Base-by-base conservation (phyloP, 257 asterid species). In the Ilex aquifolium region DNA sequence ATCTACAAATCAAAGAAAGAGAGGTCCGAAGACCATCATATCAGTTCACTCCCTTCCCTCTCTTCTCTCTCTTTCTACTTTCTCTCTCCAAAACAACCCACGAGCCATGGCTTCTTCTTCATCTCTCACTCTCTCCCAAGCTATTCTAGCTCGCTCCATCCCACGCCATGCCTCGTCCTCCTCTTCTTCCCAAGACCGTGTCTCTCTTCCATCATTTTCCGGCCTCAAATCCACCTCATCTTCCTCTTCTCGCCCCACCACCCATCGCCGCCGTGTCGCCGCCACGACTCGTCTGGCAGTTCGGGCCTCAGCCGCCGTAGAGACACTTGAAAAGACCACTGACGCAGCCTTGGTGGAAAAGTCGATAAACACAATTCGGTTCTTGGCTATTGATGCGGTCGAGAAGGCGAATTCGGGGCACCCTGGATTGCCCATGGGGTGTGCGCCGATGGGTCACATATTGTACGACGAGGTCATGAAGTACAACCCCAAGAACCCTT, bases 381-480 rank as follows among this genome's bases (percentile, higher is more conserved):
- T 86, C 79, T 36, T 89, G 81, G 87, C 96, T 10, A 81, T 89
- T 57, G 96, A 89, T 74, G 88, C 95, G 31, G 96, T 89, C 3
- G 95, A 89, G 79, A 86, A 84, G 79, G 96, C 96, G 10, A 86
- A 82, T 63, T 89, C 94, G 62, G 96, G 96, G 13, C 96, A 89
- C 72, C 96, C 96, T 21, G 96, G 96, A 62, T 60, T 89, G 69
- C 96, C 96, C 49, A 86, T 89, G 96, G 96, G 96, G 0, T 86
- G 95, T 66, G 96, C 96, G 13, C 99, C 99, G 32, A 85, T 89
- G 91, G 99, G 90, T n/a, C 99, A 92, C 57, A 69, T 92, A 21
- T 64, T 92, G 80, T 92, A 85, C 72, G 97, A 92, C 63, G 97
- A 89, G 80, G 84, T 92, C 48, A 87, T 92, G 99, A 89, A 73